Conservation (phyloP, 208 protist genomes). For the Vickermania ingenoplastis region DNA sequence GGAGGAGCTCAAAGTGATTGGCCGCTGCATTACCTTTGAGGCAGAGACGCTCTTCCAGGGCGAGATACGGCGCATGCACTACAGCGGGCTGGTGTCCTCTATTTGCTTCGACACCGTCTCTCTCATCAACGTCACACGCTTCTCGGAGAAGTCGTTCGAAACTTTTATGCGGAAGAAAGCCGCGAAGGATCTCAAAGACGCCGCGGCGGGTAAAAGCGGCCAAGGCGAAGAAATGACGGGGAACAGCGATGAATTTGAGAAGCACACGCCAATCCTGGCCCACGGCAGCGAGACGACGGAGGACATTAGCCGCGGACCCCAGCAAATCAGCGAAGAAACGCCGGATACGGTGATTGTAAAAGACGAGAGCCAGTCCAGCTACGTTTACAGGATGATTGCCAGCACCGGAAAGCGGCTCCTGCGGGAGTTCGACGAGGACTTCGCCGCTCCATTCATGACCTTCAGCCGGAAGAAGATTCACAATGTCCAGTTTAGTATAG, state of each 20-base stretch:
- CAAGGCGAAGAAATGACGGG: background rate
- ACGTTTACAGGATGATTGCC: background rate
- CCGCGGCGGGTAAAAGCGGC: background rate
- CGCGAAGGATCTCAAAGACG: conserved; percentile 1
- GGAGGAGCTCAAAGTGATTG: conserved; percentile 76
- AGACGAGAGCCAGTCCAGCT: conserved; percentile 1
- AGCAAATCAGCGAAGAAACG: background rate
- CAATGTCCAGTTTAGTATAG: conserved; percentile 52
- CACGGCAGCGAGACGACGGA: background rate
- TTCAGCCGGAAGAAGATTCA: conserved; percentile 63
- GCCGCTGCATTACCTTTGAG: conserved; percentile 59
- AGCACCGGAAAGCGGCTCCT: background rate
- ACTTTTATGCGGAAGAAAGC: conserved; percentile 14
- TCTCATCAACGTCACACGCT: conserved; percentile 61
- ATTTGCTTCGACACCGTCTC: conserved; percentile 72
- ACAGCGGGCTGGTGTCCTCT: conserved; percentile 60
- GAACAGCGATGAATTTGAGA: background rate
- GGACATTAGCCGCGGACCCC: background rate
- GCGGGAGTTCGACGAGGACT: background rate
- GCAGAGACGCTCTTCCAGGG: conserved; percentile 45
- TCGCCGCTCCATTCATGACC: conserved; percentile 45
- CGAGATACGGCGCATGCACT: conserved; percentile 33
- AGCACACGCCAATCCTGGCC: background rate
- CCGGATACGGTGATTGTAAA: background rate
- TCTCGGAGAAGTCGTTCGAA: conserved; percentile 58